Evolutionary conservation across 495 filamentous ascomycete genomes (phyloP).

Genomic region (Daldinia concentrica): DNA sequence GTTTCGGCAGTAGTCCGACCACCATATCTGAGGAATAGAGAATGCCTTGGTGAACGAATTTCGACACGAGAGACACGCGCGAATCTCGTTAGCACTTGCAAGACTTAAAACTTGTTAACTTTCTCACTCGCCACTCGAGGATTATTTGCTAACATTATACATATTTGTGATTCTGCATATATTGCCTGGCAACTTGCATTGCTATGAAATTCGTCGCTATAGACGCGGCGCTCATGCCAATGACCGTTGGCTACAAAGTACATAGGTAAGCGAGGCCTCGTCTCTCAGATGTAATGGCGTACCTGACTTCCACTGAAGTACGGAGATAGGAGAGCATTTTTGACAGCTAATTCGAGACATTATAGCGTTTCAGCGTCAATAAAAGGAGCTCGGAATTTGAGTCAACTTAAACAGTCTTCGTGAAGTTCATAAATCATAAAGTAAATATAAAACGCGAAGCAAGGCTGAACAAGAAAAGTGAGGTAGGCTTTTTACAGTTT

Average conservation of each 20-base stretch:
- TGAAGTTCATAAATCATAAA: background rate
- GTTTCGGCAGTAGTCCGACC: conserved; percentile 23
- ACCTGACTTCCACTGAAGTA: background rate
- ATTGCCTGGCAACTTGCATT: background rate
- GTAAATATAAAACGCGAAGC: background rate
- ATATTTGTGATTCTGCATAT: background rate
- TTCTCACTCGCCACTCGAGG: background rate
- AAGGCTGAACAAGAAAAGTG: background rate
- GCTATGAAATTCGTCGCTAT: background rate
- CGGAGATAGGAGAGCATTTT: background rate
- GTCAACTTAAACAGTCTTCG: background rate
- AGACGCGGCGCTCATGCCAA: background rate
- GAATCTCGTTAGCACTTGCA: conserved; percentile 2
- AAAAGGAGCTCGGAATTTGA: background rate
- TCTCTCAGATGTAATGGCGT: background rate
- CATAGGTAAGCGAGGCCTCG: background rate
- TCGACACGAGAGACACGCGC: conserved; percentile 25
- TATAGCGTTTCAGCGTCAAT: background rate
- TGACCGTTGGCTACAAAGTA: background rate
- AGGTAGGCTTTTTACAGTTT: background rate
- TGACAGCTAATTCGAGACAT: background rate
- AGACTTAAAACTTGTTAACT: background rate
- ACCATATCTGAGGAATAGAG: conserved; percentile 31
- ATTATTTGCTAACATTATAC: background rate
- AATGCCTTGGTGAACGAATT: conserved; percentile 15